Evolutionary conservation across 2,329 filamentous ascomycete genomes (phyloP), one percentile per base, ranked within the genome.

Genomic region (Arthrobotrys sinensis): DNA sequence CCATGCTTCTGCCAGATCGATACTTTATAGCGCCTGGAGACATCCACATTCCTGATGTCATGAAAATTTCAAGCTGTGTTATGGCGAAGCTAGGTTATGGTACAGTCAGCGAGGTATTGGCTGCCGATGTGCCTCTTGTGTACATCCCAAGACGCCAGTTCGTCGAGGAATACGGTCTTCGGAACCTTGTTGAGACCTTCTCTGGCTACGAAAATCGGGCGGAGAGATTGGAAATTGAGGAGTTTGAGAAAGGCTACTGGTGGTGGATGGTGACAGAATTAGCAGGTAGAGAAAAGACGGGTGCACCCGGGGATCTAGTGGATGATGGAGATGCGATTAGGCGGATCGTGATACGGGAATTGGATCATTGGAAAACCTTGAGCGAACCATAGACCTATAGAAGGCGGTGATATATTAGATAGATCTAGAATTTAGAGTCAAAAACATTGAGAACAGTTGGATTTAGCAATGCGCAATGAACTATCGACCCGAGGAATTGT

Each of bases 71-170:
- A 3, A 71, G 73, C 34, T 77, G 73, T 11, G 73, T 77, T 0
- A 77, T 77, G 73, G 73, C 73, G n/a, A 77, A 77, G n/a, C 60
- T 77, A 8, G 73, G 73, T 0, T 77, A 77, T 21, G 73, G 73
- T 3, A 77, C 73, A 5, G 73, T 77, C 5, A 77, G 73, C 7
- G 73, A 77, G 14, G 73, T 77, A 12, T 32, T 77, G 7, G 73
- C 66, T 5, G 73, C 73, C 10, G 73, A 77, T 24, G 52, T 71
- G 5, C 73, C 73, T 0, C 40, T 77, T 14, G 67, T 77, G 16
- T 77, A 77, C 12, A 77, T 77, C 21, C 73, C 73, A 3, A 38
- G 73, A 34, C 43, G 73, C 11, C 73, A 77, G 24, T 77, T 77
- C 16, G 57, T 77, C 11, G 73, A 77, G 12, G 73, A 77, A 21